Evolutionary conservation across 139 green algal genomes (phyloP), one percentile per base, ranked within the genome.

Genomic region (Tetradesmus lagerheimii): DNA sequence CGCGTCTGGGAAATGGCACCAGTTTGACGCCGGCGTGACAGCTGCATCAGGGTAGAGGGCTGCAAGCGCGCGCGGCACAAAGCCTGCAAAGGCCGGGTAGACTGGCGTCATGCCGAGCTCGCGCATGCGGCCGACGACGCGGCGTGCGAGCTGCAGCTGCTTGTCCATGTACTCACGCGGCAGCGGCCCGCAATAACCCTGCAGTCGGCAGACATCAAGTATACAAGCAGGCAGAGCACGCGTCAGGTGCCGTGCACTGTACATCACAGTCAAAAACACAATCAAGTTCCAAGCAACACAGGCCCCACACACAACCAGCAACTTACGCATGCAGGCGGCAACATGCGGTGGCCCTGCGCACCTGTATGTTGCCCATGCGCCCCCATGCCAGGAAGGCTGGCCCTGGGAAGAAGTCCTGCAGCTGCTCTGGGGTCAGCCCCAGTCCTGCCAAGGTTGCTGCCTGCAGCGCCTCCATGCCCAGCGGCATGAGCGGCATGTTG

Each of bases 11-110:
- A 95, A 95, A 75, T 84, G 39, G 39, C 87, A 90, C 93, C 93
- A 95, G 64, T 90, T 92, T 50, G 25, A 78, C 0, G 41, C 67
- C 1, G 50, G 87, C 1, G 75, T 86, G 16, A 93, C 75, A 14
- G 67, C 20, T n/a, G 86, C 91, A 18, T 91, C 43, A 6, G 93
- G 93, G 84, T 81, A 85, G 25, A 64, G 75, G 29, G 39, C 34
- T 8, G 47, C 53, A 25, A 92, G 84, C 1, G 91, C 91, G 15
- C 53, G 12, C 2, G 93, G 93, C 53, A 95, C 89, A 71, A 93
- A 92, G n/a, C 93, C 93, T 25, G 93, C 93, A 92, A 95, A 95
- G 37, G 91, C 93, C 8, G 90, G 91, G n/a, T 94, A 90, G 23
- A 95, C 93, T 9, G 93, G 93, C 29, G 86, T 93, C 86, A 95